Base-by-base conservation (phyloP, 169 alveolate genomes). In the Eimeria maxima region DNA sequence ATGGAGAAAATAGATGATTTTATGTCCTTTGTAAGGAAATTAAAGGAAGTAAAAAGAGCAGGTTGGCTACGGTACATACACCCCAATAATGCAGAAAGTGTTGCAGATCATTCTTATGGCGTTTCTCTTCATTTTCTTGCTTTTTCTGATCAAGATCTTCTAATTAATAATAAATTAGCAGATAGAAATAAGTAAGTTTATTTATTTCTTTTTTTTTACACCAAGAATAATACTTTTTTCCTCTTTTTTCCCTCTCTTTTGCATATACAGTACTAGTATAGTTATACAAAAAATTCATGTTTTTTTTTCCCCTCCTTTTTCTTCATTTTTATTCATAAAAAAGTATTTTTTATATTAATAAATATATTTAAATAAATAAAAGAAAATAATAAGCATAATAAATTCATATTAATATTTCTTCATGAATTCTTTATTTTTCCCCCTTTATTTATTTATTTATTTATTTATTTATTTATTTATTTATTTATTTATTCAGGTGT, bases 21-120 rank as follows among this genome's bases (percentile, higher is more conserved):
- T n/a, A 27, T 71, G 53, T 3, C 18, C 7, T 71, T 71, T 71
- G 81, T 8, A 3, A 8, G 81, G 45, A 71, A 38, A 10, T 24
- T 71, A 8, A 71, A 71, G 22, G 11, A 38, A 5, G 4, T 71
- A 45, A 71, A 71, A 71, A 71, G 81, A 71, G 81, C 81, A 10
- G 81, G 81, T 27, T 71, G 81, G 81, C 81, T 71, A 45, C 81
- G 81, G 47, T 38, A 71, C 44, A 71, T 71, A 71, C 53, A 71
- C 47, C 47, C 81, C 5, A 71, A 16, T 10, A 3, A 22, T 38
- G 81, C 81, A 71, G 81, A 71, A 71, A 71, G 81, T 16, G 81
- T 71, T 2, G 81, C 53, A 5, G 81, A 71, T 38, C 81, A 71
- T 38, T 71, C 81, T 29, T 71, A 24, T 16, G 81, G 81, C 7